Base-by-base conservation (phyloP, 805 yeast species). In the Aciculoconidium aculeatum region DNA sequence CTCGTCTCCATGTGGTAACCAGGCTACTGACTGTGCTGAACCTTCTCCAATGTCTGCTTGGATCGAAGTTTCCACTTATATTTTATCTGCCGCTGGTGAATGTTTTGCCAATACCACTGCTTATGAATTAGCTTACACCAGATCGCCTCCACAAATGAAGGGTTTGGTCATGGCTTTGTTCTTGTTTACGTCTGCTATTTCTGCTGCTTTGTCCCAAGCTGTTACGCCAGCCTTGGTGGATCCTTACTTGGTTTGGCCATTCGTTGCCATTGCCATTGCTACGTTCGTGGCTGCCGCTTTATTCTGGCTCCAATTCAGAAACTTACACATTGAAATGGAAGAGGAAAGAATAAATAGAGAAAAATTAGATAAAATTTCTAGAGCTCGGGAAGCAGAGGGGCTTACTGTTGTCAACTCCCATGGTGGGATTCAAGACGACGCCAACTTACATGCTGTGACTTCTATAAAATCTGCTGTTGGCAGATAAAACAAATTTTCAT, bases 41-140 rank as follows among this genome's bases (percentile, higher is more conserved):
- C 35, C 38, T 4, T 48, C 63, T 11, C 54, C 55, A 12, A 42
- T 58, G 12, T 42, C 53, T 16, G 61, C 60, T 3, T 57, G 63
- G 59, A 36, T 40, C 23, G 51, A 46, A 15, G 44, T 43, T 7
- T 31, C 37, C n/a, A 32, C 43, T 25, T 68, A 59, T 39, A 46
- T 61, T n/a, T 47, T 70, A 28, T 62, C 63, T 20, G 77, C 77
- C 11, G 56, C 61, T 7, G 70, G 75, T 28, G 77, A 72, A 45
- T 70, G 75, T 47, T 71, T 70, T 41, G 67, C 74, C 8, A 61
- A 50, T 31, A 62, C 65, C 16, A 70, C 76, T 9, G 73, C 67
- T 18, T 72, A 70, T 41, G 76, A 72, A 46, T 51, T 71, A 34
- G 77, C 78, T 1, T 72, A 71, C 47, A 61, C 74, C 3, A 55